Evolutionary conservation across 2,329 filamentous ascomycete species (phyloP), one percentile per base, ranked within the genome.

Genomic region (Calonectria fujianensis): DNA sequence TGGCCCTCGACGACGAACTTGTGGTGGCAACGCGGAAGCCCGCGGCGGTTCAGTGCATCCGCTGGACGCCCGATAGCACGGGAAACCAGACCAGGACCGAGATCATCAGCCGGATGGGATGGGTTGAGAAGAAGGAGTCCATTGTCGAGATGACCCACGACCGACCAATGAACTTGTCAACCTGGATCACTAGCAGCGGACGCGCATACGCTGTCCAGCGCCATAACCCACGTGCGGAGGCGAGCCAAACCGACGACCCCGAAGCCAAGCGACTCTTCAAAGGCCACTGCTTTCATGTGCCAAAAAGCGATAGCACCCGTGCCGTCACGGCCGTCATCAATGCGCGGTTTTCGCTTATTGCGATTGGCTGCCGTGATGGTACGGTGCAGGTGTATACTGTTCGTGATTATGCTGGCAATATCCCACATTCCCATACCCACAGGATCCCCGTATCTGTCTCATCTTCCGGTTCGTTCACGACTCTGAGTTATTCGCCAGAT

Each of bases 1-100:
- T 98, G 70, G 96, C 97, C 3, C 89, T 98, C 29, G 97, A 98
- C 78, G 95, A 98, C 71, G 97, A 98, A 84, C 88, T 99, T 51
- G 90, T 98, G 29, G 96, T 99, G 68, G 95, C 97, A 6, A 99
- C 97, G 0, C 90, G 92, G 72, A 98, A 97, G 82, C 97, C 97
- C 4, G 93, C 96, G 0, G 96, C 97, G n/a, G 92, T 98, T 20
- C 97, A 99, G 85, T 98, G 96, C 85, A 98, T 99, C 79, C 92
- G 94, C 73, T 99, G 97, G 97, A 94, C 94, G 0, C 94, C 96
- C 1, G 96, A 98, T 83, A 93, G 90, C 77, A 91, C 90, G 41
- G 94, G 95, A 27, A 94, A 91, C 75, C 96, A 98, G 85, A 98
- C 96, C 3, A 96, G 92, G 79, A 98, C 97, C 0, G 96, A 98